Conservation (phyloP, 805 yeast genomes). For the Soucietia sequanensis region DNA sequence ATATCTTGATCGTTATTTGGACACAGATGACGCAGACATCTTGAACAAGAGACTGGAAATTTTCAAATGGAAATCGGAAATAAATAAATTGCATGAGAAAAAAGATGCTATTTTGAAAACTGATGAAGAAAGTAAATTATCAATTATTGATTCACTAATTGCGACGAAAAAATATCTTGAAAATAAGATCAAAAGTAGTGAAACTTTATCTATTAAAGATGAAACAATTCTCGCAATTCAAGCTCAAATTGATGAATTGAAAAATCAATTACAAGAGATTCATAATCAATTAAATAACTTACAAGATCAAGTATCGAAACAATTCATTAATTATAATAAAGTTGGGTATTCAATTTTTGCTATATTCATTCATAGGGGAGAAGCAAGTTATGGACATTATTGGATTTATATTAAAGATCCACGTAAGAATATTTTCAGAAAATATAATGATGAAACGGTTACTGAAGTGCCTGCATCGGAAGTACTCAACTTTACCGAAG, state of each 20-base stretch:
- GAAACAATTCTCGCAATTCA: conserved; percentile 50
- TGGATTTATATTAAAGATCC: conserved; percentile 92
- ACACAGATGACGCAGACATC: conserved; percentile 59
- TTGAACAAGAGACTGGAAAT: conserved; percentile 55
- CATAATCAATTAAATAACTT: conserved; percentile 44
- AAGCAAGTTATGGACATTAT: conserved; percentile 94
- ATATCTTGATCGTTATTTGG: conserved; percentile 86
- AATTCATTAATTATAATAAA: conserved; percentile 58
- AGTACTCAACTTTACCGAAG: conserved; percentile 62
- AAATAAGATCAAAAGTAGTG: conserved; percentile 37
- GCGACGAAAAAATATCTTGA: conserved; percentile 59
- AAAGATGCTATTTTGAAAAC: conserved; percentile 41
- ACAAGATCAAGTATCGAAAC: conserved; percentile 50
- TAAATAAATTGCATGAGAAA: conserved; percentile 42
- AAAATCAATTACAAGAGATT: conserved; percentile 42
- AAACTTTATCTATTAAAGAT: conserved; percentile 33
- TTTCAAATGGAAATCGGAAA: conserved; percentile 59
- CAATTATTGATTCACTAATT: conserved; percentile 42
- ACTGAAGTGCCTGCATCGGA: conserved; percentile 68
- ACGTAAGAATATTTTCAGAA: conserved; percentile 65
- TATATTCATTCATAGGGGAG: conserved; percentile 91
- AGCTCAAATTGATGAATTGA: conserved; percentile 45
- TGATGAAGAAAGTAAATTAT: conserved; percentile 35
- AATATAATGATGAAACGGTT: conserved; percentile 95
- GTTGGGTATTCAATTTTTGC: conserved; percentile 86